Evolutionary conservation across 805 yeast species (phyloP).

Genomic region (Wickerhamomyces ciferrii): DNA sequence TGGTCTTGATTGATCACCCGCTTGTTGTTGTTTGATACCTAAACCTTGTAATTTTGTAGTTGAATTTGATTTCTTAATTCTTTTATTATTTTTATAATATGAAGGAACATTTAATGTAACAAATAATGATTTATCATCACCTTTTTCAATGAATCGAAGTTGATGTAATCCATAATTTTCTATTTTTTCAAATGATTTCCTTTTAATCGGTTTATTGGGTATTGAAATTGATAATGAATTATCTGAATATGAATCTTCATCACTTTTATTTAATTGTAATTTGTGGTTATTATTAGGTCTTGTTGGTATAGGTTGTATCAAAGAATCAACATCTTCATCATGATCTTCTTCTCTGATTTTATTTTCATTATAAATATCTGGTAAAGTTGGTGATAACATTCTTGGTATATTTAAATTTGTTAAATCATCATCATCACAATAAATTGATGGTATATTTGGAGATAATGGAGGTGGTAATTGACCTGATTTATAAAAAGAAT

Average conservation of each 20-base stretch:
- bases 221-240: background rate
- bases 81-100: slow-evolving; percentile 7
- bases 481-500: background rate
- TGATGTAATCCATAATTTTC: slow-evolving; percentile 9
- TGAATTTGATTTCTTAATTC: background rate
- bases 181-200: slow-evolving; percentile 5
- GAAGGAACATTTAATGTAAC: slow-evolving; percentile 12
- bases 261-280: background rate
- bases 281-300: background rate
- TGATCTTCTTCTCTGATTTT: background rate
- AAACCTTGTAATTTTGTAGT: background rate
- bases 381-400: slow-evolving; percentile 18
- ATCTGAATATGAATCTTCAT: background rate
- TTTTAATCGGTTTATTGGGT: slow-evolving; percentile 1
- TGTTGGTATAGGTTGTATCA: background rate
- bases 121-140: background rate
- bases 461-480: slow-evolving; percentile 9
- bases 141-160: slow-evolving; percentile 1
- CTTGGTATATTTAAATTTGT: slow-evolving; percentile 4
- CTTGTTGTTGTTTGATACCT: background rate
- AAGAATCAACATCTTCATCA: background rate
- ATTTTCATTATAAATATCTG: slow-evolving; percentile 4
- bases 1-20: background rate
- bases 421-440: background rate
- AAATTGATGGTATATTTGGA: slow-evolving; percentile 9